phyloP scores from a whole-genome alignment of 2,329 filamentous ascomycete genomes.

The Coniochaeta sp. region DNA sequence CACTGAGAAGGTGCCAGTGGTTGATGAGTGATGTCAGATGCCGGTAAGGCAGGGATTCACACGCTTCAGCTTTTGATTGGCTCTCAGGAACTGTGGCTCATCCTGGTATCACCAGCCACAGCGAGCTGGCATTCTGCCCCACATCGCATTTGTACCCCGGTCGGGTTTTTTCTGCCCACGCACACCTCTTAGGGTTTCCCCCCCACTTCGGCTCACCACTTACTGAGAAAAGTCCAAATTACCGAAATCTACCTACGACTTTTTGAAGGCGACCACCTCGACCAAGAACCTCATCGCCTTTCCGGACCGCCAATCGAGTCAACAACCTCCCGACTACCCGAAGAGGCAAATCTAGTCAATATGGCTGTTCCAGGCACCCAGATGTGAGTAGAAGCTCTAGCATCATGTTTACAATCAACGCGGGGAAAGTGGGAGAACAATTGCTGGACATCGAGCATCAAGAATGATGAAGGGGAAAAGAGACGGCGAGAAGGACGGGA shows the following conservation, averaged over 20 bases:
- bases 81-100: not conserved
- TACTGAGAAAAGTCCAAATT: not conserved
- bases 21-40: not conserved
- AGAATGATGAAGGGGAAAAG: not conserved
- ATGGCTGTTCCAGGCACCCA: constrained; percentile 56
- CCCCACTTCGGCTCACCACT: constrained; percentile 3
- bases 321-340: constrained; percentile 12
- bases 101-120: not conserved
- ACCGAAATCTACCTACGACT: not conserved
- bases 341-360: constrained; percentile 32
- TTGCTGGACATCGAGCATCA: not conserved
- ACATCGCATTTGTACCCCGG: not conserved
- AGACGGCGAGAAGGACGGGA: not conserved
- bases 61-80: not conserved
- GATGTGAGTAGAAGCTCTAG: constrained; percentile 45
- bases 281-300: constrained; percentile 18
- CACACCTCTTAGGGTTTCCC: too few species aligned
- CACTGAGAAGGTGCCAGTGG: not conserved
- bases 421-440: not conserved
- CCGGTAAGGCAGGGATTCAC: too few species aligned
- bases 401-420: not conserved
- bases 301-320: constrained; percentile 8
- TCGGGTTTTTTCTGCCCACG: not conserved
- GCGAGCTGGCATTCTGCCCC: not conserved
- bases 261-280: constrained; percentile 2